Evolutionary conservation across 225 moss, liverwort and hornwort genomes (phyloP).

Genomic region (Rhytidiadelphus loreus): DNA sequence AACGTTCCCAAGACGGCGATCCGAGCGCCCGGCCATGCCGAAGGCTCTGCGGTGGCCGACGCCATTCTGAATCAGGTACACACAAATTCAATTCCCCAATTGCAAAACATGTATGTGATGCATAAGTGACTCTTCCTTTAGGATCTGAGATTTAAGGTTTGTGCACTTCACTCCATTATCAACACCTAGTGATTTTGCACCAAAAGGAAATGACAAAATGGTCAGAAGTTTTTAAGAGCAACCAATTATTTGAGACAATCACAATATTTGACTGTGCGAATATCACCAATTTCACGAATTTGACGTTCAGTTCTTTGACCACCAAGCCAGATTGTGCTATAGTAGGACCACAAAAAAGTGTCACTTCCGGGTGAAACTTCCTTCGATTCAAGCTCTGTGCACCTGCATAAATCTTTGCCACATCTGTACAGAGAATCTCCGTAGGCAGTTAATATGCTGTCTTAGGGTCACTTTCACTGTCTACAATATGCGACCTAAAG

Average conservation of each 20-base stretch:
- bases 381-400: no score
- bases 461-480: no score
- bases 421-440: no score
- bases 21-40: slow-evolving; percentile 41
- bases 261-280: no score
- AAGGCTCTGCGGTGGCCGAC: slow-evolving; percentile 42
- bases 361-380: no score
- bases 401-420: no score
- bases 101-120: neutral
- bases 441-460: no score
- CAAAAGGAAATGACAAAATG: neutral
- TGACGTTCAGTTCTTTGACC: no score
- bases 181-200: neutral
- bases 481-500: no score
- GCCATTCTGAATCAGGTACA: slow-evolving; percentile 22
- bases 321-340: no score
- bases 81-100: neutral
- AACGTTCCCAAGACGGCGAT: slow-evolving; percentile 23
- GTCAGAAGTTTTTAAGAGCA: neutral
- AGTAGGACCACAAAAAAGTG: no score
- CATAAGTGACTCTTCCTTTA: neutral
- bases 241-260: neutral
- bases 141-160: neutral
- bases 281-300: no score
- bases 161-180: neutral